Base-by-base conservation (phyloP, 805 yeast genomes). In the Clavispora phyllophila region DNA sequence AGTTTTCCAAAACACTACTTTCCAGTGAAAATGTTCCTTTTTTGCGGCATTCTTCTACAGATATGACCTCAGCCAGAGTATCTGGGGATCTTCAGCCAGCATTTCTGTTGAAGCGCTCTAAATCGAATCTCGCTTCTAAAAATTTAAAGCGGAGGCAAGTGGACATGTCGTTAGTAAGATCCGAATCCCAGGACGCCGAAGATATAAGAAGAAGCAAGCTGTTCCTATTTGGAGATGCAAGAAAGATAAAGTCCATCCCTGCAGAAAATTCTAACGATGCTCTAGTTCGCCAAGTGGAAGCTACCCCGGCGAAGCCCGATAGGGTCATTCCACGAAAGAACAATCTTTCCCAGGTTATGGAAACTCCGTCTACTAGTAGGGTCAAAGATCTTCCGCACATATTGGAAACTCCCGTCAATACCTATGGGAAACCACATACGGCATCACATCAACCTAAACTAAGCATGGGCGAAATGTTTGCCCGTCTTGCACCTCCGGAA, bases 91-190 rank as follows among this genome's bases (percentile, higher is more conserved):
- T 60, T 34, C 48, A 59, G 26, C 71, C 72, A 0, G 63, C 68
- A 1, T 51, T 66, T 37, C 48, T 62, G n/a, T 48, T 70, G 26
- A 68, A 62, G 44, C 49, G 73, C 37, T 66, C 73, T 3, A 67
- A 65, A 42, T 70, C 75, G 0, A 67, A 60, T 39, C 55, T 70
- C 29, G 63, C 68, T 2, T 60, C 74, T 1, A 67, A 63, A 34
- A 61, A 64, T 42, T 48, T 70, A 39, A 64, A 66, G 19, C 57
- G 64, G 39, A 46, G 75, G 31, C 73, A 68, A 49, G 72, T 70
- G 17, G 75, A 70, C 36, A 58, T 70, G 49, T 60, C 68, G 0
- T 41, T 53, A 4, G 9, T 39, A 8, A 38, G 38, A 25, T 18
- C 37, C 12, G 53, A 35, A 5, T 20, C 23, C 2, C 34, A 36